Evolutionary conservation across 2,329 filamentous ascomycete genomes (phyloP), one percentile per base, ranked within the genome.

Genomic region (Beauveria scarabaeidicola): DNA sequence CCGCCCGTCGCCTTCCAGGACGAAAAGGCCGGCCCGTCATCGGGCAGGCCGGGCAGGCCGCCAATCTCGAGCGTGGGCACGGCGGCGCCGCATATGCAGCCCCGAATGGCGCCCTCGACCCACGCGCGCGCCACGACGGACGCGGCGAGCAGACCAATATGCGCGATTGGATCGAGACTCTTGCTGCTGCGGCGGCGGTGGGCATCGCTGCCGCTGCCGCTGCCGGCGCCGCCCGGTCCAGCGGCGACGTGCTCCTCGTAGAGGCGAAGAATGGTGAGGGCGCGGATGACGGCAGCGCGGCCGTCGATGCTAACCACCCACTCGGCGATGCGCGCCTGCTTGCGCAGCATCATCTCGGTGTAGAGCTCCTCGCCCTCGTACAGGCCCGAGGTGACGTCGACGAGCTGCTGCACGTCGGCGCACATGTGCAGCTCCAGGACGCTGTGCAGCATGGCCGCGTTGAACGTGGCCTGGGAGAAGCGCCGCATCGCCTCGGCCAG

Each of bases 331-430:
- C 36, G 51, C 17, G 44, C 36, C 27, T 56, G 52, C 46, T 60
- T 60, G 17, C 38, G 44, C 25, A 60, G 36, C 36, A 55, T 36
- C 23, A 51, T 19, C 3, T 60, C 58, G 8, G 52, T n/a, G 29
- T 60, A 60, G n/a, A 55, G 38, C 38, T 60, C 58, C n/a, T 60
- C 25, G 36, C 44, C 58, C 8, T 51, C 46, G 46, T 60, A 54
- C 4, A 55, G 32, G 19, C 51, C 58, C 25, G 51, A 44, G 1
- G 46, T 40, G 9, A 56, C 15, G 29, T 60, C 58, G n/a, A 50
- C 21, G 19, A 60, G 52, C 19, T 60, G 46, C 44, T 60, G 51
- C 25, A 60, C 46, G 32, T 60, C 58, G 17, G 40, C 58, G 27
- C 32, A 55, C 36, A 60, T 43, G 19, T 56, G 51, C 52, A 60